Evolutionary conservation across 352 stramenopile genomes (phyloP).

Genomic region (Globisporangium barbulae): DNA sequence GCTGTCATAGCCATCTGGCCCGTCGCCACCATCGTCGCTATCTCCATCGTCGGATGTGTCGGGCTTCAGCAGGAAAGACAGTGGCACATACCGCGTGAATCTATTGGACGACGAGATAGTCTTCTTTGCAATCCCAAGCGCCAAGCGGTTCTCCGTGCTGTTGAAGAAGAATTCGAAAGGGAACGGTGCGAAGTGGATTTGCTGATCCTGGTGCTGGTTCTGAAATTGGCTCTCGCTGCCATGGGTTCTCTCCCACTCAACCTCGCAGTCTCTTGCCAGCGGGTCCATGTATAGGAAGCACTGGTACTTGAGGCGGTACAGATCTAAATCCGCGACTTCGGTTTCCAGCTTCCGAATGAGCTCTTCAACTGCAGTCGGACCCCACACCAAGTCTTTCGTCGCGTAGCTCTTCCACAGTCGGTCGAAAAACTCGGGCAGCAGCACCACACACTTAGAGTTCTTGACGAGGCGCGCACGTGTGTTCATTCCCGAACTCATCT

Average conservation of each 20-base stretch:
- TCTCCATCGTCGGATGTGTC: conserved; percentile 67
- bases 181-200: conserved; percentile 48
- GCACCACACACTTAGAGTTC: conserved; percentile 74
- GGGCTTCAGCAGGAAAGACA: conserved; percentile 74
- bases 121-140: conserved; percentile 67
- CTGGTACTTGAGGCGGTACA: conserved; percentile 78
- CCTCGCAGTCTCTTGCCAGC: conserved; percentile 54
- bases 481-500: conserved; percentile 71
- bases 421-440: conserved; percentile 87
- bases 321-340: conserved; percentile 70
- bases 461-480: conserved; percentile 70
- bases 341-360: conserved; percentile 65
- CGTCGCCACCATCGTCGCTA: conserved; percentile 56
- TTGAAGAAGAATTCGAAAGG: conserved; percentile 76
- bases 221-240: conserved; percentile 16
- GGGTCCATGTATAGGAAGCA: conserved; percentile 82
- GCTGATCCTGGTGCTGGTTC: conserved; percentile 22
- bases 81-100: conserved; percentile 73
- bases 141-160: conserved; percentile 53
- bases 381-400: conserved; percentile 85
- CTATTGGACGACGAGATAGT: conserved; percentile 79
- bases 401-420: conserved; percentile 66
- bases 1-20: conserved; percentile 57
- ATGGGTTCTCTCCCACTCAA: conserved; percentile 37
- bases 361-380: conserved; percentile 64